Evolutionary conservation across 129 eudicot species (phyloP).

Genomic region (Flaveria bidentis): DNA sequence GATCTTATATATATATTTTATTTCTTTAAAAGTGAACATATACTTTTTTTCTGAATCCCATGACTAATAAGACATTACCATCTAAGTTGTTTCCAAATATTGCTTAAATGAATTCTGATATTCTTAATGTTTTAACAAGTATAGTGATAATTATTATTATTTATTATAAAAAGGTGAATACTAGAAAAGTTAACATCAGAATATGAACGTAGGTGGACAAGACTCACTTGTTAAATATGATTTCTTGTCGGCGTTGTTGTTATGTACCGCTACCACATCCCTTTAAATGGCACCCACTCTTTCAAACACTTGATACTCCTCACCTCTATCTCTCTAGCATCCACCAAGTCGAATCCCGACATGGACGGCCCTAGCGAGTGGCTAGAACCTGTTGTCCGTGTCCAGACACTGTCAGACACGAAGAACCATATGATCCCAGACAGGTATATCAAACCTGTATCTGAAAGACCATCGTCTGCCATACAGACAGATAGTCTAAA

Average conservation of each 20-base stretch:
- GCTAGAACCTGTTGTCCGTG: constrained; percentile 81
- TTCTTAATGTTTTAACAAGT: neutral
- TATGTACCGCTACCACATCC: neutral
- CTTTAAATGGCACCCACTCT: constrained; percentile 28
- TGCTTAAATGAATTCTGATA: too few relatives aligned
- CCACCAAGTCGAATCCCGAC: neutral
- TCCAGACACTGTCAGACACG: constrained; percentile 61
- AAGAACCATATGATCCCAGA: constrained; percentile 42
- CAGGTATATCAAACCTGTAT: constrained; percentile 58
- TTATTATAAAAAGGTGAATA: neutral
- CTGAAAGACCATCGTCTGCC: constrained; percentile 47
- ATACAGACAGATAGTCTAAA: constrained; percentile 16
- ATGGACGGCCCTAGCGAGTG: constrained; percentile 49
- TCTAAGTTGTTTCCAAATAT: neutral
- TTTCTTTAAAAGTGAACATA: neutral
- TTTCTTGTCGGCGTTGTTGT: constrained; percentile 8
- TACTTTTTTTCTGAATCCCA: neutral
- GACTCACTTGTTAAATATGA: constrained; percentile 1
- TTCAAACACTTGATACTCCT: constrained; percentile 16
- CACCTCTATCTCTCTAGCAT: constrained; percentile 15
- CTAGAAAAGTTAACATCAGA: neutral
- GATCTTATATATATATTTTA: neutral
- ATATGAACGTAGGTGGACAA: neutral
- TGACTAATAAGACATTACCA: neutral
- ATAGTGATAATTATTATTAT: neutral